phyloP scores from a whole-genome alignment of 2,329 filamentous ascomycete species.

The Claviceps pusilla region DNA sequence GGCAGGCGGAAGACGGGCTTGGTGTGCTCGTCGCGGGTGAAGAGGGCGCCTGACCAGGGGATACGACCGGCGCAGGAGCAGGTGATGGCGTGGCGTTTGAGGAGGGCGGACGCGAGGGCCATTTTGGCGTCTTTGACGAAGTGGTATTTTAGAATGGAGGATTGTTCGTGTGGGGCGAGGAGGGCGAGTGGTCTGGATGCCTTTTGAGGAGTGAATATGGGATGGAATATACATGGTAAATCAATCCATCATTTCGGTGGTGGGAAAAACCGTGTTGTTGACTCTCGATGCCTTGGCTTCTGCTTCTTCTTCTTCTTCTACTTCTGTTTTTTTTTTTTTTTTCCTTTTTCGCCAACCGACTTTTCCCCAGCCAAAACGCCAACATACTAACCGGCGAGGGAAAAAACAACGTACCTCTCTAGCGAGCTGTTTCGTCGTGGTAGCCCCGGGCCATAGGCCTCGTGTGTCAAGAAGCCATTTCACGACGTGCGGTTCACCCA shows the following conservation, averaged over 20 bases:
- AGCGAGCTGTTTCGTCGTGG: constrained; percentile 32
- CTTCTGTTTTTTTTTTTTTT: no score
- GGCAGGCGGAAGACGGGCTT: constrained; percentile 39
- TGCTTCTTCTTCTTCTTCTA: no score
- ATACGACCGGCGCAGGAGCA: constrained; percentile 36
- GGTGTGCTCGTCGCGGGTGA: constrained; percentile 39
- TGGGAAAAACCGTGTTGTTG: no score
- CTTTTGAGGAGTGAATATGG: constrained; percentile 16
- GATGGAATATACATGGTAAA: constrained; percentile 8
- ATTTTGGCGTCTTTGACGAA: constrained; percentile 61
- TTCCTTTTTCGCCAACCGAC: no score
- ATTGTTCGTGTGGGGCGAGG: constrained; percentile 39
- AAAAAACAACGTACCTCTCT: constrained; percentile 22
- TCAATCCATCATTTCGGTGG: no score
- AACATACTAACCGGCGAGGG: no score
- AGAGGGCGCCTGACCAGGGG: constrained; percentile 39
- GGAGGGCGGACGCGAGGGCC: constrained; percentile 53
- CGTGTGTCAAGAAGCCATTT: constrained; percentile 51
- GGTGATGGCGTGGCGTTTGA: constrained; percentile 57
- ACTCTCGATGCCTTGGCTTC: no score
- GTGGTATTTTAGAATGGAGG: constrained; percentile 44
- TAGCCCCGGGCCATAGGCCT: constrained; percentile 37
- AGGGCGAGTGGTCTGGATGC: constrained; percentile 39
- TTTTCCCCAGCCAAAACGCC: no score
- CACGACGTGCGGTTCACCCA: constrained; percentile 25